Percentiles rank a stretch among this genome's conserved stretches.
These are phyloP conservation scores for Lichtheimia ramosa DNA, from an alignment of 371 early-diverging fungal species.

Conservation along the genomic window DNA sequence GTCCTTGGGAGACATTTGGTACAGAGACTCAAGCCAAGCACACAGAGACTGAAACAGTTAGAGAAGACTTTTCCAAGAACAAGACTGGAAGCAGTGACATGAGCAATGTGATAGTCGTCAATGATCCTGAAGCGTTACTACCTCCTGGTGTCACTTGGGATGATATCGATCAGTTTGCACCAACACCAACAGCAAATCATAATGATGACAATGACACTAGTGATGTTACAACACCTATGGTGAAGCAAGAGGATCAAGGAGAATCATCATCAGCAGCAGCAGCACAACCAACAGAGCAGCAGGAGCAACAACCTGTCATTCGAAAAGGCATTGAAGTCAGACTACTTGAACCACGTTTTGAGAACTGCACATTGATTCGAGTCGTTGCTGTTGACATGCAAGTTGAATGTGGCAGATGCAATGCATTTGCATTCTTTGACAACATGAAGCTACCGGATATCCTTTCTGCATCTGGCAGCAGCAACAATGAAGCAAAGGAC, in stretches of 20 bases:
- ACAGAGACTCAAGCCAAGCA: slow-evolving; percentile 1
- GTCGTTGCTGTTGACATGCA: slow-evolving; percentile 60
- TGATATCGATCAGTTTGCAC: not conserved
- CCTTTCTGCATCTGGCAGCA: no score
- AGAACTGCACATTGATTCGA: slow-evolving; percentile 64
- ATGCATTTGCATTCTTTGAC: slow-evolving; percentile 40
- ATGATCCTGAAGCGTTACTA: slow-evolving; percentile 26
- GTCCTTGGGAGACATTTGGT: not conserved
- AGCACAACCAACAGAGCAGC: slow-evolving; percentile 8
- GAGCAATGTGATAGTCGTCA: slow-evolving; percentile 30
- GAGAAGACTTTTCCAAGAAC: not conserved
- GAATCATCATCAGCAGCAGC: slow-evolving; percentile 18
- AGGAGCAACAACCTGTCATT: slow-evolving; percentile 16
- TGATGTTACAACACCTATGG: slow-evolving; percentile 28
- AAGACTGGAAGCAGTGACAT: slow-evolving; percentile 17
- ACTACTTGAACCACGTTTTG: slow-evolving; percentile 55
- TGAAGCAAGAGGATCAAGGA: slow-evolving; percentile 15
- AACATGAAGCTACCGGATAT: slow-evolving; percentile 26
- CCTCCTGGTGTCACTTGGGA: slow-evolving; percentile 5
- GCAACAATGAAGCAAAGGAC: not conserved
- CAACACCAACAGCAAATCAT: not conserved
- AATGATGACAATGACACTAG: slow-evolving; percentile 10
- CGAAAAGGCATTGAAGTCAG: slow-evolving; percentile 73
- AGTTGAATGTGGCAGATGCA: slow-evolving; percentile 78
- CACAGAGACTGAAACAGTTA: not conserved